Base-by-base conservation (phyloP, 768 basidiomycete species). In the Agaricus blazei region DNA sequence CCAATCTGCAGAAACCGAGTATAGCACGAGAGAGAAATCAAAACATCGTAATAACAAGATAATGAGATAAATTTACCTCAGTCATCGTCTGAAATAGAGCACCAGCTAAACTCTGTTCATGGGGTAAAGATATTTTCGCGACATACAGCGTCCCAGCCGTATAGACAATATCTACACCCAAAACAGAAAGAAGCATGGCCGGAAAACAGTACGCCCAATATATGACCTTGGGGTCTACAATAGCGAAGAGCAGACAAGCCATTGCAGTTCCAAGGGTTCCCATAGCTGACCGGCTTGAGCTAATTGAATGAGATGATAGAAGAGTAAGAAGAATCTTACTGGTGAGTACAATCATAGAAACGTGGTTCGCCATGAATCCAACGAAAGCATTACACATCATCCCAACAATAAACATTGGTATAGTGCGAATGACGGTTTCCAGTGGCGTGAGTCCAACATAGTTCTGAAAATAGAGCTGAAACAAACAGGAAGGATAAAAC, bases 141-240 rank as follows among this genome's bases (percentile, higher is more conserved):
- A 90, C 79, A 61, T 87, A 92, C 15, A 92, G 69, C 3, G 86
- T 85, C 3, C 90, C 90, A 0, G 82, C 71, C 0, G 90, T 72
- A 62, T 84, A 91, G 2, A 88, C 82, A 59, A 92, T 88, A 63
- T 92, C 90, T 1, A 83, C 88, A 23, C 90, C 90, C 48, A 88
- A 76, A 9, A 90, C 89, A 23, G 79, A 70, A 42, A 87, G 56
- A 41, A 81, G 68, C 0, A 87, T 78, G 0, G 84, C 78, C 0
- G 88, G 87, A 67, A 92, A 92, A 8, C 82, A 83, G 56, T 76
- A 87, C 1, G 85, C 86, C 90, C 90, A 91, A 60, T 84, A 92
- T 1, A 82, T 68, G 4, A 71, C 72, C 0, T 66, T 58, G 0
- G 85, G 78, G 24, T 79, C 59, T 59, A 90, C 87, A 3, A 88